Evolutionary conservation across 2,329 filamentous ascomycete genomes (phyloP), one percentile per base, ranked within the genome.

Genomic region (Nothophoma quercina): DNA sequence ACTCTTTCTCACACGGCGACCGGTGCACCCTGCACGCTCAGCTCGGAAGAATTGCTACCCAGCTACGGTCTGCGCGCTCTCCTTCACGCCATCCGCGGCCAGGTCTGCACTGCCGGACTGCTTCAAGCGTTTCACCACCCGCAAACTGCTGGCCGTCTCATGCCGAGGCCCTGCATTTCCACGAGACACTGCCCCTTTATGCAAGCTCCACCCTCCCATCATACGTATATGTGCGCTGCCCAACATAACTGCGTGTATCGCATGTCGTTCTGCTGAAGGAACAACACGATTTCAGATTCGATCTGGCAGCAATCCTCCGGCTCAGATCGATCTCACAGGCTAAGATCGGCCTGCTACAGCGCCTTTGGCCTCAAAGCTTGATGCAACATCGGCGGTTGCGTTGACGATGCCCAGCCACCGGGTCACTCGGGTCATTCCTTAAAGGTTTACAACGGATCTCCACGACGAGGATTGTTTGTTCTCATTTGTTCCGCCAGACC

Each of bases 181-280:
- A 52, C 55, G 47, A 47, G 33, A 46, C 49, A 28, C 41, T 59
- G 51, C 59, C 63, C 63, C 62, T 65, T 67, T 64, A 66, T 66
- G 64, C 63, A 29, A 46, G 43, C 51, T 55, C 39, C 55, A 48
- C 46, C 48, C 18, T 42, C 33, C 25, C n/a, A 48, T 29, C n/a
- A 48, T 16, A 21, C 23, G 23, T 32, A 7, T n/a, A 32, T 28
- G 22, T 28, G 33, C 16, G 16, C 25, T 44, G 38, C 50, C 50
- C 43, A 44, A 48, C 35, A 28, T 34, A 39, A 32, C n/a, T 40
- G 25, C 29, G 25, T 30, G 34, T 34, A 18, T 25, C 41, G 48
- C 22, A n/a, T 26, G 28, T 15, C n/a, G 21, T 29, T 39, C 32
- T 47, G 36, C 18, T 34, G 35, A 16, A 29, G 8, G 18, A 15